These are phyloP conservation scores for Pyrus hybrid DNA, from an alignment of 331 rosid genomes.

Conservation along the genomic window DNA sequence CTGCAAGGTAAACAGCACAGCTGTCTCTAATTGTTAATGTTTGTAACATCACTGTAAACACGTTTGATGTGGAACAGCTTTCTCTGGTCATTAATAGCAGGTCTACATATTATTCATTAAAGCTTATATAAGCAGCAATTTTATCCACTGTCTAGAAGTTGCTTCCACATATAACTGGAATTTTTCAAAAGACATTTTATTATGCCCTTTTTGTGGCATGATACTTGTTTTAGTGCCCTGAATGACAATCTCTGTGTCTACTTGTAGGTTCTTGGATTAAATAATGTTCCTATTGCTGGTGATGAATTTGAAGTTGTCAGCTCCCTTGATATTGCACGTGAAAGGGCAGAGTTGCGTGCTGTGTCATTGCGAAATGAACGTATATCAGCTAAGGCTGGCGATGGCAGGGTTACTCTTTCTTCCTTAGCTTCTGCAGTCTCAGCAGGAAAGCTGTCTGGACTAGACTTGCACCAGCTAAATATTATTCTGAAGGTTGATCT, in stretches of 20 bases:
- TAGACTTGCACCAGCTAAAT: conserved; percentile 95
- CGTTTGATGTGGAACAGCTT: background rate
- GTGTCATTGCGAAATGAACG: conserved; percentile 69
- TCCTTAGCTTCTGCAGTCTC: conserved; percentile 97
- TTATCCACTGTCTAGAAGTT: background rate
- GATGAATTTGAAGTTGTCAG: conserved; percentile 85
- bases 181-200: background rate
- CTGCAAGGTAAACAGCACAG: background rate
- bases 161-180: background rate
- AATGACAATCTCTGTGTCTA: conserved; percentile 2
- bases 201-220: background rate
- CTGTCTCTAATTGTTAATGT: background rate
- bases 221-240: background rate
- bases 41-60: background rate
- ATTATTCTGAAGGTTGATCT: conserved; percentile 89
- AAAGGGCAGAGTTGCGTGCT: conserved; percentile 77
- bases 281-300: conserved; percentile 86
- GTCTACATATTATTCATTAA: background rate
- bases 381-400: conserved; percentile 96
- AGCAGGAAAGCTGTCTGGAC: conserved; percentile 70
- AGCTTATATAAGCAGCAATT: too few relatives aligned
- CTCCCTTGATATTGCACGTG: conserved; percentile 88
- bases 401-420: conserved; percentile 94
- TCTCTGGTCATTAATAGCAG: background rate
- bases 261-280: conserved; percentile 80